Base-by-base conservation (phyloP, 441 rosid species). In the Theobroma grandiflorum region DNA sequence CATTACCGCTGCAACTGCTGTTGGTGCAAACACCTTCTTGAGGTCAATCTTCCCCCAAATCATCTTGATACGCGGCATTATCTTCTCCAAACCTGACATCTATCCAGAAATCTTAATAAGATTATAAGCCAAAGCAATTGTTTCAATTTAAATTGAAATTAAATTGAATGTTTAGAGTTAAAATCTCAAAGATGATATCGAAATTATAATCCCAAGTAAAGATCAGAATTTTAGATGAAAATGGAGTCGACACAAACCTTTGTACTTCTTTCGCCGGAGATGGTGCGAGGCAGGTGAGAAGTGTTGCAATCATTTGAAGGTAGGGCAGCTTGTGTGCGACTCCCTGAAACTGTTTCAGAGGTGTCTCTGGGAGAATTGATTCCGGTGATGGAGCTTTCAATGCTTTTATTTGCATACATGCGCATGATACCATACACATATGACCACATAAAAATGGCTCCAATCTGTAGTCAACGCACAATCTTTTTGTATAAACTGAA, bases 1-100 rank as follows among this genome's bases (percentile, higher is more conserved):
- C 74, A 52, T 82, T 26, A 85, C 85, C 65, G 82, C 82, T 49
- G 78, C 87, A 33, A 80, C 78, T 9, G 87, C 82, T 53, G 78
- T 22, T 22, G 87, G 85, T 40, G 85, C 83, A 2, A 85, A 76
- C 64, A 82, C 26, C 80, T 40, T 74, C 53, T 72, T 80, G 62
- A 82, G 49, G 45, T 85, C 53, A 0, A 85, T 58, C 47, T 66
- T 77, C 2, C 37, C 18, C 6, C 68, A 6, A 14, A 74, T 22
- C 11, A 7, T n/a, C 40, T 45, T 78, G 15, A 80, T 12, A 3
- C 53, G 2, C 63, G 74, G 64, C 47, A 31, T 40, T 33, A 66
- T 69, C 63, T 68, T 75, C 16, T 64, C 55, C 58, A 57, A 50
- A 55, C 49, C 4, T 26, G 77, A 47, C 8, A 63, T 73, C 83